These are phyloP conservation scores for Cucurbita pepo DNA, from an alignment of 306 rosid species.

Conservation along the genomic window DNA sequence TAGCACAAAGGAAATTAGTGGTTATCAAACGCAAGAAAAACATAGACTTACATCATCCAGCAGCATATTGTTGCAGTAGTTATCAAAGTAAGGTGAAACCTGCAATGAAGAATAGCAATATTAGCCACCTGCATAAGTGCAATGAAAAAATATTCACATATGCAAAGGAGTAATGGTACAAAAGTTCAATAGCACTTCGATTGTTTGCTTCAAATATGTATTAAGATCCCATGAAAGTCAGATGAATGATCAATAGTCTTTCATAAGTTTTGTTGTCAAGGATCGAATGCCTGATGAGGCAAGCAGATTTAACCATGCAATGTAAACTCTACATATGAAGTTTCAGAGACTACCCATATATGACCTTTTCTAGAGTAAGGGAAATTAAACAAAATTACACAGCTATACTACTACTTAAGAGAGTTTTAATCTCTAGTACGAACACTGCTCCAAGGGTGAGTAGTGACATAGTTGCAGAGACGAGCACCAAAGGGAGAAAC, in stretches of 20 bases:
- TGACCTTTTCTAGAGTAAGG: neutral
- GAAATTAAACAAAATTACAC: neutral
- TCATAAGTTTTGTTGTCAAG: neutral
- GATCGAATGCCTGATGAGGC: neutral
- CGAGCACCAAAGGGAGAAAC: neutral
- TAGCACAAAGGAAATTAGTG: neutral
- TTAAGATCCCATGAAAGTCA: neutral
- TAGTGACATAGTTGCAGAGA: neutral
- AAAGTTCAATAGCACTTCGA: neutral
- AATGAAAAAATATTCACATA: neutral
- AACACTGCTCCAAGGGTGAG: neutral
- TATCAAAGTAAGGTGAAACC: constrained; percentile 75
- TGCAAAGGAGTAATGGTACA: neutral
- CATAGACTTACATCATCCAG: constrained; percentile 80
- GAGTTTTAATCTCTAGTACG: neutral
- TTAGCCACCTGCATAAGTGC: constrained; percentile 8
- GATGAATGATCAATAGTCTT: neutral
- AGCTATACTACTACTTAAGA: neutral
- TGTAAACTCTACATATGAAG: neutral
- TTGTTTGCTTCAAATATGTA: neutral
- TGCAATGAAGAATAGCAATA: constrained; percentile 16
- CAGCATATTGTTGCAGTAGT: constrained; percentile 79
- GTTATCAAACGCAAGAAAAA: constrained; percentile 2
- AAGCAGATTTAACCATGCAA: neutral
- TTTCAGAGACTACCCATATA: neutral